Percentiles rank a stretch among this genome's conserved stretches.
phyloP scores from a whole-genome alignment of 2,329 filamentous ascomycete genomes.

The Colletotrichum sp. region DNA sequence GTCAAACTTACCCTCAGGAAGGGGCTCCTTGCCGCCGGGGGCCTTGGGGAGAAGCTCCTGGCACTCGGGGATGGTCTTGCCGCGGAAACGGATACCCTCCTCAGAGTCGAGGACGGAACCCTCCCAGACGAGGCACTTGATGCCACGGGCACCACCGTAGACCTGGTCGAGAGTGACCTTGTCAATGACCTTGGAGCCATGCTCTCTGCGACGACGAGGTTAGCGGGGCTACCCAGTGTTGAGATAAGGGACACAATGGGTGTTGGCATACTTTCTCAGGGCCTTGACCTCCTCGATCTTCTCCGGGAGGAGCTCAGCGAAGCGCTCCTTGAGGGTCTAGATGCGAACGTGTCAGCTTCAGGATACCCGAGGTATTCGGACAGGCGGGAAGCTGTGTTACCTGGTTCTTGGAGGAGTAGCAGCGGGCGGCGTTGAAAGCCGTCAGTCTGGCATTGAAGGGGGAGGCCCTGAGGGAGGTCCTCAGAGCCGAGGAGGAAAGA shows the following conservation, averaged over 20 bases:
- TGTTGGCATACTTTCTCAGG: slow-evolving; percentile 80
- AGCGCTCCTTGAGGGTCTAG: slow-evolving; percentile 96
- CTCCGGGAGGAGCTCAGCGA: slow-evolving; percentile 92
- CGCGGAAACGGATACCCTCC: slow-evolving; percentile 99
- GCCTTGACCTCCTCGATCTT: slow-evolving; percentile 99
- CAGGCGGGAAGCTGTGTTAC: slow-evolving; percentile 51
- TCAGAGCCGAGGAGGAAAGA: slow-evolving; percentile 81
- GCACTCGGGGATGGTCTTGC: slow-evolving; percentile 99
- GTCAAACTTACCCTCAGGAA: slow-evolving; percentile 77
- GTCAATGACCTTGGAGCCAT: slow-evolving; percentile 93
- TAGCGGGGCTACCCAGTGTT: slow-evolving; percentile 13
- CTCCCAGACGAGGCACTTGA: slow-evolving; percentile 99
- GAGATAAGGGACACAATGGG: slow-evolving; percentile 13
- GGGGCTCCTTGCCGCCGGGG: slow-evolving; percentile 93
- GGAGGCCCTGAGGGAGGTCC: slow-evolving; percentile 73
- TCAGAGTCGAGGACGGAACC: slow-evolving; percentile 97
- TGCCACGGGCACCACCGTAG: slow-evolving; percentile 98
- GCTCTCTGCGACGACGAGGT: slow-evolving; percentile 65
- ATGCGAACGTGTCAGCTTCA: slow-evolving; percentile 25
- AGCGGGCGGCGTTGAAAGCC: slow-evolving; percentile 83
- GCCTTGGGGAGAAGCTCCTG: slow-evolving; percentile 97
- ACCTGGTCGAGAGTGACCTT: slow-evolving; percentile 99
- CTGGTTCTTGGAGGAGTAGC: slow-evolving; percentile 92
- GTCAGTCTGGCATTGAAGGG: slow-evolving; percentile 72
- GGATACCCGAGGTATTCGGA: slow-evolving; percentile 19